A percentile compares a stretch with the other conserved stretches of the same genome.
Conservation (phyloP, 345 rosid genomes). For the Eucalyptus curtisii region DNA sequence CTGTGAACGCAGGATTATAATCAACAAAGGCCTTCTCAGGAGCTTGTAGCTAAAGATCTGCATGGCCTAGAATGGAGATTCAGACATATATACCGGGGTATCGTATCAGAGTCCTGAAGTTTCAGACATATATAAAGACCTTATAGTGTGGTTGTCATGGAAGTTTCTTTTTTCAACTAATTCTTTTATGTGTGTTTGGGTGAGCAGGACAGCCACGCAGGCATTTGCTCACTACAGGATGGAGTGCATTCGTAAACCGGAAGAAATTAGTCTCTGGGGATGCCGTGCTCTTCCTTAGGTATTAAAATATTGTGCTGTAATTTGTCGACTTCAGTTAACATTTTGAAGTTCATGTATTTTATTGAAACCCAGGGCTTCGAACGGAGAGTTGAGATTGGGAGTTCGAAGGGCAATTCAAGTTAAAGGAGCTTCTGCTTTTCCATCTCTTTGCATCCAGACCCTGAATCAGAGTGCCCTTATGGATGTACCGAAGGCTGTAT, state of each 20-base stretch:
- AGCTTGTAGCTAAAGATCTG: slow-evolving; percentile 93
- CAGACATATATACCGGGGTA: slow-evolving; percentile 94
- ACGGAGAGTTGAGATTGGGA: slow-evolving; percentile 91
- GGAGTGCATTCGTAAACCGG: slow-evolving; percentile 98
- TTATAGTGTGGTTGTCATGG: neutral
- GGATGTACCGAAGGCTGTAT: slow-evolving; percentile 65
- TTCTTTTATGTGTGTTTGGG: neutral
- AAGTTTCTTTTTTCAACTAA: neutral
- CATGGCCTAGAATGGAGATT: slow-evolving; percentile 96
- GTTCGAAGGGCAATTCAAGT: slow-evolving; percentile 83
- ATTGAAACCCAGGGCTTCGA: slow-evolving; percentile 56
- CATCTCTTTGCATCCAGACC: slow-evolving; percentile 30
- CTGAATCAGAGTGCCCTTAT: slow-evolving; percentile 41
- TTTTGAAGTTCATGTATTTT: neutral
- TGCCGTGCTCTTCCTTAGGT: slow-evolving; percentile 98
- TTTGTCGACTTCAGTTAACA: neutral
- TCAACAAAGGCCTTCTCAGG: slow-evolving; percentile 96
- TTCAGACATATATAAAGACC: too few species aligned
- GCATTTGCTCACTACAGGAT: slow-evolving; percentile 98
- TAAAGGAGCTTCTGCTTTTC: slow-evolving; percentile 36
- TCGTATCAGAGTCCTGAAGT: neutral
- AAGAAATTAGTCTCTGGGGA: slow-evolving; percentile 99
- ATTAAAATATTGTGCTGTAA: neutral
- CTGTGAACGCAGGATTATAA: slow-evolving; percentile 59
- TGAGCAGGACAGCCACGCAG: slow-evolving; percentile 89